Conservation (phyloP, 2,329 filamentous ascomycete genomes). For the Penicillium freii region DNA sequence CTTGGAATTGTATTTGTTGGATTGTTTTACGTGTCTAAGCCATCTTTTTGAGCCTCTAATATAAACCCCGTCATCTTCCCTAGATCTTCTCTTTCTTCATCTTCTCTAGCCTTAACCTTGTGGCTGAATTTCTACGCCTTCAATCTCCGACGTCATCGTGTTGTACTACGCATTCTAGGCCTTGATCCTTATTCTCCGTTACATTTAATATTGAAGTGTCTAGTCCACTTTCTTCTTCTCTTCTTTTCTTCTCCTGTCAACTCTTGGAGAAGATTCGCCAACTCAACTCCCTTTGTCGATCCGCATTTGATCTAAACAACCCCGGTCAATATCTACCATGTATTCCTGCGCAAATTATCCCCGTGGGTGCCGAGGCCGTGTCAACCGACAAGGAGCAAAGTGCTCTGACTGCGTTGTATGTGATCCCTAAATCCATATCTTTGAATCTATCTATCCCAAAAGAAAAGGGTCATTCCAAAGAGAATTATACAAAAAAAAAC, state of each 20-base stretch:
- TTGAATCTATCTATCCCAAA: background rate
- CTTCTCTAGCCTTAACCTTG: background rate
- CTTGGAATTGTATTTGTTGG: background rate
- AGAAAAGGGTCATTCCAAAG: background rate
- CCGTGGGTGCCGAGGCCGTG: slow-evolving; percentile 49
- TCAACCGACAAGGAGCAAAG: slow-evolving; percentile 43
- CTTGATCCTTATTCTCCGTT: slow-evolving; percentile 11
- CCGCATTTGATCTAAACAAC: background rate
- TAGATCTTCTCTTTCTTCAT: slow-evolving; percentile 11
- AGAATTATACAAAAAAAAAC: background rate
- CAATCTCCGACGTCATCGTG: slow-evolving; percentile 16
- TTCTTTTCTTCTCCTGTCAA: background rate
- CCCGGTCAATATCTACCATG: slow-evolving; percentile 30
- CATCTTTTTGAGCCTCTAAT: slow-evolving; percentile 26
- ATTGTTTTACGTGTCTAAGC: slow-evolving; percentile 16
- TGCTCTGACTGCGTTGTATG: slow-evolving; percentile 48
- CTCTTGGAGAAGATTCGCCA: background rate
- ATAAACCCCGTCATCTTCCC: slow-evolving; percentile 24
- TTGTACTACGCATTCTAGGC: slow-evolving; percentile 8
- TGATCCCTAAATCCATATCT: slow-evolving; percentile 13
- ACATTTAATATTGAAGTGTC: slow-evolving; percentile 16
- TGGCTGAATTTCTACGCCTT: background rate
- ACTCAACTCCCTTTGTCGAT: background rate
- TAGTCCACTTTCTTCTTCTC: slow-evolving; percentile 2
- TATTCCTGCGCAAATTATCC: slow-evolving; percentile 50